phyloP scores from a whole-genome alignment of 768 basidiomycete species.

The Hygrophorus pudorinus region DNA sequence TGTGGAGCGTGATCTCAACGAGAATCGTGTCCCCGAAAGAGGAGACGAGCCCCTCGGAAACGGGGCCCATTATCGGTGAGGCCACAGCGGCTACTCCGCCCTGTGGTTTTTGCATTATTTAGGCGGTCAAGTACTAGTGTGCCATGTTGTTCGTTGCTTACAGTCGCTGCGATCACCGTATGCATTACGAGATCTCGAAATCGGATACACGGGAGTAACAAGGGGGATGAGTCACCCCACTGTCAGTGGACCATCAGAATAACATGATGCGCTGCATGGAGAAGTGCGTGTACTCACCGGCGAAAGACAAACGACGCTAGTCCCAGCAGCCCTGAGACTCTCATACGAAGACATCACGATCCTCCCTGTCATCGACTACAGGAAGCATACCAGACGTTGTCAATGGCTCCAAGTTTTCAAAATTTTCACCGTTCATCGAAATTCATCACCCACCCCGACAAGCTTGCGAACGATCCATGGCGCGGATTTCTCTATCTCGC shows the following conservation, averaged over 20 bases:
- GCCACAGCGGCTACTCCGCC: slow-evolving; percentile 35
- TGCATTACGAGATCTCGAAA: slow-evolving; percentile 55
- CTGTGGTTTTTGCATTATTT: slow-evolving; percentile 12
- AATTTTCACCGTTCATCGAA: no score
- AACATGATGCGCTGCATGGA: slow-evolving; percentile 3
- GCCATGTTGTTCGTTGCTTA: slow-evolving; percentile 11
- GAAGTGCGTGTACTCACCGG: slow-evolving; percentile 39
- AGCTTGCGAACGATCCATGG: slow-evolving; percentile 60
- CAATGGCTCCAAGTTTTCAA: neutral
- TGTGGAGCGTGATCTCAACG: slow-evolving; percentile 45
- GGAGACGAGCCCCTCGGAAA: slow-evolving; percentile 40
- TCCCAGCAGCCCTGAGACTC: slow-evolving; percentile 49
- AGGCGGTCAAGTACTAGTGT: no score
- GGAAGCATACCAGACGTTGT: neutral
- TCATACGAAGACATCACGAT: slow-evolving; percentile 59
- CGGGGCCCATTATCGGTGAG: slow-evolving; percentile 42
- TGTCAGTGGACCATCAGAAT: slow-evolving; percentile 12
- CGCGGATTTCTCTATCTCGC: slow-evolving; percentile 44
- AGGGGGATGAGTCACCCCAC: slow-evolving; percentile 59
- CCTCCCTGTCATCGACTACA: slow-evolving; percentile 49
- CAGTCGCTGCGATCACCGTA: slow-evolving; percentile 51
- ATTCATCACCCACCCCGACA: slow-evolving; percentile 37
- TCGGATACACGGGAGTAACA: slow-evolving; percentile 53
- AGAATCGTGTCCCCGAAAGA: slow-evolving; percentile 48
- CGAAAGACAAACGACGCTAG: slow-evolving; percentile 49